Evolutionary conservation across 2,329 filamentous ascomycete genomes (phyloP).

Genomic region (Neofusicoccum cordaticola): DNA sequence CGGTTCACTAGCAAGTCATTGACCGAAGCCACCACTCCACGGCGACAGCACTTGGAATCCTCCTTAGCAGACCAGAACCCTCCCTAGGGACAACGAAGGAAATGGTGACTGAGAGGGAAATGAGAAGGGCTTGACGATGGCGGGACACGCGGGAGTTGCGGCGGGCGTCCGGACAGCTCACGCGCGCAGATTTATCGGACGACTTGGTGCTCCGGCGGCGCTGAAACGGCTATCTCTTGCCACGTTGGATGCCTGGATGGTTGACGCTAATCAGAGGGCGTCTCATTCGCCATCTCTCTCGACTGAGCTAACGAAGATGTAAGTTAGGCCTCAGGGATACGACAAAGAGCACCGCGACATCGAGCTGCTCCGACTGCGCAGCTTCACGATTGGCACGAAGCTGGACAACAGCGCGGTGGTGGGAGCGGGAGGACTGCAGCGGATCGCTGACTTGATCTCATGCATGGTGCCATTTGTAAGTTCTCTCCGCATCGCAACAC

Average conservation of each 20-base stretch:
- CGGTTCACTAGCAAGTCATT: conserved; percentile 15
- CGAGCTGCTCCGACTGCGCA: conserved; percentile 73
- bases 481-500: conserved; percentile 25
- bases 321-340: conserved; percentile 59
- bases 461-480: conserved; percentile 79
- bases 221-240: conserved; percentile 8
- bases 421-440: conserved; percentile 60
- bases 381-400: conserved; percentile 69
- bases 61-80: not conserved
- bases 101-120: not conserved
- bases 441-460: conserved; percentile 62
- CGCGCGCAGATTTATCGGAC: not conserved
- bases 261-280: conserved; percentile 7
- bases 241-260: conserved; percentile 10
- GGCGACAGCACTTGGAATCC: not conserved
- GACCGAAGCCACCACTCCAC: conserved; percentile 9
- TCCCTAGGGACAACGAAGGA: not conserved
- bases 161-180: not conserved
- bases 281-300: not conserved
- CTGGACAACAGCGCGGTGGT: conserved; percentile 64
- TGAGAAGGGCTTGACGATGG: not conserved
- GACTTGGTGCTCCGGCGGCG: not conserved
- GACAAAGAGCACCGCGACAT: conserved; percentile 73
- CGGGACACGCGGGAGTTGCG: not conserved
- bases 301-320: not conserved